Evolutionary conservation across 2,329 filamentous ascomycete species (phyloP).

Genomic region (Coniochaeta prunicola): DNA sequence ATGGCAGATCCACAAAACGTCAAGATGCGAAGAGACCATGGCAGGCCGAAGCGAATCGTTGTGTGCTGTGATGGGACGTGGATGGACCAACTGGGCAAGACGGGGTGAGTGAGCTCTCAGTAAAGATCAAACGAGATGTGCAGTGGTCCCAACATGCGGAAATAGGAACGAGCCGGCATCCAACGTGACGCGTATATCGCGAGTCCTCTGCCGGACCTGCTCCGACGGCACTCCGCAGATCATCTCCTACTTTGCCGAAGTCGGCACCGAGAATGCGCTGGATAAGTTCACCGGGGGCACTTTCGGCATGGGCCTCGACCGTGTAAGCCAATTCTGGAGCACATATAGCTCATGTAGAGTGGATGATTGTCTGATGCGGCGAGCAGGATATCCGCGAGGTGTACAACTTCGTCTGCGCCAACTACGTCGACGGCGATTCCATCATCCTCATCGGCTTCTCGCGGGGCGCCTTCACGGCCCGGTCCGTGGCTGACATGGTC

Average conservation of each 20-base stretch:
- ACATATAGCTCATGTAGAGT: neutral
- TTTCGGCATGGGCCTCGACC: slow-evolving; percentile 23
- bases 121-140: neutral
- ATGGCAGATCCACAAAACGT: neutral
- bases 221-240: slow-evolving; percentile 19
- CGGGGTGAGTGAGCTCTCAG: slow-evolving; percentile 8
- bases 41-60: slow-evolving; percentile 18
- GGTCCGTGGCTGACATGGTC: slow-evolving; percentile 30
- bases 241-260: slow-evolving; percentile 22
- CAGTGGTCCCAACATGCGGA: neutral
- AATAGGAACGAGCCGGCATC: slow-evolving; percentile 16
- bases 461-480: slow-evolving; percentile 31
- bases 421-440: slow-evolving; percentile 27
- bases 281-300: slow-evolving; percentile 22
- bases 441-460: slow-evolving; percentile 31
- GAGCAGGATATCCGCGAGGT: slow-evolving; percentile 23
- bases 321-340: neutral
- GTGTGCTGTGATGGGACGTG: slow-evolving; percentile 26
- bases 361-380: neutral
- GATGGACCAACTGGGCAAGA: slow-evolving; percentile 22
- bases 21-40: neutral
- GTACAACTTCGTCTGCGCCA: slow-evolving; percentile 30
- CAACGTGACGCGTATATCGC: slow-evolving; percentile 21
- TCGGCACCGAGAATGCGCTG: slow-evolving; percentile 20
- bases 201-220: slow-evolving; percentile 16